A percentile compares a stretch with the other conserved stretches of the same genome.
Evolutionary conservation across 495 filamentous ascomycete genomes (phyloP).

Genomic region (Talaromyces stipitatus): DNA sequence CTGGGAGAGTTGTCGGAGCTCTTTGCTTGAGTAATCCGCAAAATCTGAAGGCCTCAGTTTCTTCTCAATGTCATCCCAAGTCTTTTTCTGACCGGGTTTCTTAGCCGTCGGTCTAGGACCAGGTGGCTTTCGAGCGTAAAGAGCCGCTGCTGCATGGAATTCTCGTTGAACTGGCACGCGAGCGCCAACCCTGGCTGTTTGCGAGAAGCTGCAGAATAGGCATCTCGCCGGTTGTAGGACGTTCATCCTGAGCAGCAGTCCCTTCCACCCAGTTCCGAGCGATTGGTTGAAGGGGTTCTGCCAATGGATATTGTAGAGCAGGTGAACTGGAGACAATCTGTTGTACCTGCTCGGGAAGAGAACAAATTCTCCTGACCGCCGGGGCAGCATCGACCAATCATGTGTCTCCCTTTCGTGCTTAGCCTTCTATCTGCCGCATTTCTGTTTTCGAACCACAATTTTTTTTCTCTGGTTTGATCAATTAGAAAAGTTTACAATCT

Average conservation of each 20-base stretch:
- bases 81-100: slow-evolving; percentile 10
- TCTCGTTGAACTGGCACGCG: slow-evolving; percentile 37
- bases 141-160: slow-evolving; percentile 42
- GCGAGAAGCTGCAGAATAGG: slow-evolving; percentile 46
- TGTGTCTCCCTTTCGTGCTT: background rate
- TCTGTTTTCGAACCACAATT: too few species aligned
- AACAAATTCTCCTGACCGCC: slow-evolving; percentile 9
- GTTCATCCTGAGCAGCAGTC: slow-evolving; percentile 40
- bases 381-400: background rate
- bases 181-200: slow-evolving; percentile 28
- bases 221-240: slow-evolving; percentile 50
- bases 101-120: background rate
- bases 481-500: background rate
- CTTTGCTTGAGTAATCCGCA: slow-evolving; percentile 58
- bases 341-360: background rate
- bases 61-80: slow-evolving; percentile 10
- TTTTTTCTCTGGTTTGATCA: background rate
- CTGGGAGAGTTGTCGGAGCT: slow-evolving; percentile 53
- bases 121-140: slow-evolving; percentile 18
- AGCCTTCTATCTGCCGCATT: background rate
- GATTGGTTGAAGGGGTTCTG: slow-evolving; percentile 10
- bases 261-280: slow-evolving; percentile 20
- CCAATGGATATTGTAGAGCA: background rate
- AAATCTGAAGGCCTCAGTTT: slow-evolving; percentile 38
- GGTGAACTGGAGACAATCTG: background rate